Conservation (phyloP, 139 green algal genomes). For the Marvania coccoides region DNA sequence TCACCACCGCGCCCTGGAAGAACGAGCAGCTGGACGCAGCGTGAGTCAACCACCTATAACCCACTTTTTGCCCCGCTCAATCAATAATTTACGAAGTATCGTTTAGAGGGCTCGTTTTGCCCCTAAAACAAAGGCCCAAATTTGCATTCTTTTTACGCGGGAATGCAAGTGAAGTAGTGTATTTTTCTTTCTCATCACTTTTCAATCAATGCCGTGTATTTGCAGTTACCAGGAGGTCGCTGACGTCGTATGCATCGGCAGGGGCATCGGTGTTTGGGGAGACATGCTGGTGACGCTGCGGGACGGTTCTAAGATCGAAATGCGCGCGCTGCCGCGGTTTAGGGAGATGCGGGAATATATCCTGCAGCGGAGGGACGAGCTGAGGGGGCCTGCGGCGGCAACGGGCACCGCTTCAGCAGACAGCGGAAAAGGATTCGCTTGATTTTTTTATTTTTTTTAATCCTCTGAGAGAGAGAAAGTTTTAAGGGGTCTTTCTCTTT, state of each 20-base stretch:
- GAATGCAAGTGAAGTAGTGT: too few relatives aligned
- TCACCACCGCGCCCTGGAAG: conserved; percentile 77
- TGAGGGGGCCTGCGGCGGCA: too few relatives aligned
- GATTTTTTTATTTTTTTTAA: conserved; percentile 4
- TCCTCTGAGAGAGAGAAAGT: too few relatives aligned
- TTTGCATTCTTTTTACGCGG: too few relatives aligned
- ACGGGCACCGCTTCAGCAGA: neutral
- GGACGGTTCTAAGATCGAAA: conserved; percentile 73
- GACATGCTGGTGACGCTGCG: conserved; percentile 84
- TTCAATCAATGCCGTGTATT: too few relatives aligned
- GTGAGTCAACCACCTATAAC: too few relatives aligned
- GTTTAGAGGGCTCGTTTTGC: too few relatives aligned
- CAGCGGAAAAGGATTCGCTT: conserved; percentile 6
- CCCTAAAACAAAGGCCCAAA: too few relatives aligned
- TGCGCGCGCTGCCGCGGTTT: conserved; percentile 69
- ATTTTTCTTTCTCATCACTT: too few relatives aligned
- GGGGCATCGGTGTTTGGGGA: conserved; percentile 75
- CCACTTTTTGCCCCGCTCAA: too few relatives aligned
- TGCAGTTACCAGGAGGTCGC: conserved; percentile 73
- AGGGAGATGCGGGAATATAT: conserved; percentile 82
- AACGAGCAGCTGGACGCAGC: conserved; percentile 36
- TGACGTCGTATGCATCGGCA: conserved; percentile 61
- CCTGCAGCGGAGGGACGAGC: conserved; percentile 41
- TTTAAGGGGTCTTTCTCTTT: too few relatives aligned
- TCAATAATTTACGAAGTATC: too few relatives aligned